Base-by-base conservation (phyloP, 1,284 basidiomycete species). In the Tilletia horrida region DNA sequence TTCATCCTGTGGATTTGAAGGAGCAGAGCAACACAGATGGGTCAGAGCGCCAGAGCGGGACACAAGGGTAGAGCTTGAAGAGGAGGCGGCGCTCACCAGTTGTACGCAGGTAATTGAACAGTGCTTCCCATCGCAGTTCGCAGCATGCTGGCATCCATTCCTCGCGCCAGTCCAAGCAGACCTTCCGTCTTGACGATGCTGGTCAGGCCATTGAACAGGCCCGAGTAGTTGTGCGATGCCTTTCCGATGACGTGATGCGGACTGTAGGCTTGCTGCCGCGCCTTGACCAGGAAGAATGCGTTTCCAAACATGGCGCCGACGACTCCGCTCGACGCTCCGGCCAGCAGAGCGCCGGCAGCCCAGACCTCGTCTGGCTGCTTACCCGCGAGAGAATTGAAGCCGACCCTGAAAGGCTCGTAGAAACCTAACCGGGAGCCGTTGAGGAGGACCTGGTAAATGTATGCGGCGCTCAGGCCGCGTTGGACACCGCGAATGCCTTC, bases 401-500 rank as follows among this genome's bases (percentile, higher is more conserved):
- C 82, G 69, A 85, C 87, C 68, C 95, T 87, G 69, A 97, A 88
- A 1, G 94, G 94, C 81, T 98, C 95, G 82, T 97, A 98, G 82
- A 98, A 95, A 16, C 93, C 95, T 69, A 98, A 85, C 71, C 96
- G 88, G 42, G 91, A 96, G 11, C 95, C 96, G 79, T 98, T 98
- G 70, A 98, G 84, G 64, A 96, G 86, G 65, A 95, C 89, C 90
- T 96, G 79, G 66, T 81, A 81, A 29, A 77, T 70, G 64, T 76
- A 76, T 62, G 94, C 95, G 66, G 93, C 89, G 70, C 88, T 85
- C 59, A 98, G 86, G 71, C 95, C 95, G 82, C 95, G 86, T 83
- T 98, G 95, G 35, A 97, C 82, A 44, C 95, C 95, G 62, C 88
- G 86, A 65, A 97, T 84, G 13, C 95, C 95, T 83, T 98, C 95